Evolutionary conservation across 2,329 filamentous ascomycete species (phyloP).

Genomic region (Penicillium sp.): DNA sequence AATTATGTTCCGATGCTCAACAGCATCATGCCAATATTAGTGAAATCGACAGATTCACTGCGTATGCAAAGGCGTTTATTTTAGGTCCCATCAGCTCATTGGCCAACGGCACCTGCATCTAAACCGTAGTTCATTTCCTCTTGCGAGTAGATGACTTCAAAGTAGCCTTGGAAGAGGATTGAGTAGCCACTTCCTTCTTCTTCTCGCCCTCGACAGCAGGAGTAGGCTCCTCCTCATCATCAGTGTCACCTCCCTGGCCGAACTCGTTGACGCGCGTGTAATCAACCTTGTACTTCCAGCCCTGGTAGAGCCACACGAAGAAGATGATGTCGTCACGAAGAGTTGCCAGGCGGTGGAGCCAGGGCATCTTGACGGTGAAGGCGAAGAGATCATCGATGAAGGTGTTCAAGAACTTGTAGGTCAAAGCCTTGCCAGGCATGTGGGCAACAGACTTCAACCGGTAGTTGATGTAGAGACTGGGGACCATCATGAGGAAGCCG

Average conservation of each 20-base stretch:
- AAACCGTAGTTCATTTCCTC: conserved; percentile 29
- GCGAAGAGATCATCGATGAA: conserved; percentile 99
- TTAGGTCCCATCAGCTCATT: neutral
- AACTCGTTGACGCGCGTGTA: conserved; percentile 95
- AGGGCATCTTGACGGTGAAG: conserved; percentile 99
- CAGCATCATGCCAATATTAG: neutral
- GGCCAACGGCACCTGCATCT: neutral
- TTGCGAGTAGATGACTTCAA: conserved; percentile 31
- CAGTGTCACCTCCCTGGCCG: conserved; percentile 94
- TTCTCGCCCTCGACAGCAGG: conserved; percentile 17
- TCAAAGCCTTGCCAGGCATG: conserved; percentile 95
- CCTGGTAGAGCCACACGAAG: conserved; percentile 95
- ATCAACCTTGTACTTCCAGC: conserved; percentile 87
- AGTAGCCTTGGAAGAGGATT: conserved; percentile 31
- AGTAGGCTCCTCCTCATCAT: conserved; percentile 52
- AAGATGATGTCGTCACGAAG: conserved; percentile 96
- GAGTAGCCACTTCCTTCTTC: conserved; percentile 19
- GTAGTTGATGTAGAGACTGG: conserved; percentile 98
- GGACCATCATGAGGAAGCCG: conserved; percentile 99
- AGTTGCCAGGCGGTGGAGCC: conserved; percentile 86
- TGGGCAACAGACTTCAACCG: conserved; percentile 88
- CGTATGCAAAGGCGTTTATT: neutral
- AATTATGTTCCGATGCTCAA: neutral
- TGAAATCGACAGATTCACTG: neutral
- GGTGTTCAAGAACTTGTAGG: conserved; percentile 97